Conservation (phyloP, 805 yeast species). For the Kuraishia floccosa region DNA sequence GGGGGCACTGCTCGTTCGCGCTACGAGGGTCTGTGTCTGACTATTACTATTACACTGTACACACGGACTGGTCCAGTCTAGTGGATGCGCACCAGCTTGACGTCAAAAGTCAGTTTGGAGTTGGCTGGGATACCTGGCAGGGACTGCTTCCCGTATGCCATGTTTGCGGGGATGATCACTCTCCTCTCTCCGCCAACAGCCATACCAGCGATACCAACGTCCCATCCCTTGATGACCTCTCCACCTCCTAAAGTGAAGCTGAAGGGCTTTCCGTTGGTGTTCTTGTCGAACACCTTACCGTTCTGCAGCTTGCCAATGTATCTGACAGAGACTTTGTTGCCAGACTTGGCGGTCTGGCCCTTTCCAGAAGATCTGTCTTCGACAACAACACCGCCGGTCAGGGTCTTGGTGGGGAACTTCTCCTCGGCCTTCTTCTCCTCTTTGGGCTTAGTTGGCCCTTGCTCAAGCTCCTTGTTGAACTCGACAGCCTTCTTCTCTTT, state of each 20-base stretch:
- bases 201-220: slow-evolving; percentile 97
- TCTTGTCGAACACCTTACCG: slow-evolving; percentile 95
- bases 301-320: slow-evolving; percentile 96
- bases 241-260: slow-evolving; percentile 87
- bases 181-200: slow-evolving; percentile 98
- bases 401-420: slow-evolving; percentile 62
- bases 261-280: slow-evolving; percentile 96
- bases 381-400: slow-evolving; percentile 86
- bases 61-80: too few species aligned
- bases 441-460: slow-evolving; percentile 64
- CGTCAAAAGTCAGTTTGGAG: slow-evolving; percentile 93
- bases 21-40: too few species aligned
- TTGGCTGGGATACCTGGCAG: slow-evolving; percentile 98
- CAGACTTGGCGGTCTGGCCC: slow-evolving; percentile 81
- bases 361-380: slow-evolving; percentile 89
- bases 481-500: slow-evolving; percentile 50
- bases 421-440: slow-evolving; percentile 20
- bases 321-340: slow-evolving; percentile 90
- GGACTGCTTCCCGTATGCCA: slow-evolving; percentile 92
- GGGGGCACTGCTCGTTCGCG: too few species aligned
- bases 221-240: slow-evolving; percentile 98
- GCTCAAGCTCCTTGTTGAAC: slow-evolving; percentile 85
- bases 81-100: slow-evolving; percentile 84
- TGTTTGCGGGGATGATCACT: slow-evolving; percentile 87
- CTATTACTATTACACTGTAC: too few species aligned